A percentile compares a stretch with the other conserved stretches of the same genome.
These are phyloP conservation scores for Populus tremula DNA, from an alignment of 345 rosid species.

Conservation along the genomic window DNA sequence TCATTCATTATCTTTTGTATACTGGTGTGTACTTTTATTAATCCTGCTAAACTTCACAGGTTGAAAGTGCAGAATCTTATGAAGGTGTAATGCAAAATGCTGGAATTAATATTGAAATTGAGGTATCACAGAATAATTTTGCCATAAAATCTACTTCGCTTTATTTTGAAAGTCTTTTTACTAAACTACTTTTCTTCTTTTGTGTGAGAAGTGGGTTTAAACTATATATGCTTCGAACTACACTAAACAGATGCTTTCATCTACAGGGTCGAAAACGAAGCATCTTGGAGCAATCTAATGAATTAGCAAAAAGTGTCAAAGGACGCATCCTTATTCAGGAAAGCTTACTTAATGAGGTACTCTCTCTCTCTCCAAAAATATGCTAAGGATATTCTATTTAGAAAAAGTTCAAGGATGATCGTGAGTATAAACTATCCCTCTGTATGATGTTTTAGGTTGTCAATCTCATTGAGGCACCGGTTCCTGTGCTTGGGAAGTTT, in stretches of 20 bases:
- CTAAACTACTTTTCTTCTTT: background rate
- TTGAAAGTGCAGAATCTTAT: slow-evolving; percentile 75
- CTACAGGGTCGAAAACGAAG: slow-evolving; percentile 61
- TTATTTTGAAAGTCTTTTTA: too few relatives aligned
- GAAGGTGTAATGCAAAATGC: slow-evolving; percentile 54
- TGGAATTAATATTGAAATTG: slow-evolving; percentile 69
- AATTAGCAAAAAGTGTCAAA: slow-evolving; percentile 64
- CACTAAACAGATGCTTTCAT: slow-evolving; percentile 9
- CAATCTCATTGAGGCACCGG: slow-evolving; percentile 94
- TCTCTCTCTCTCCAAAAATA: slow-evolving; percentile 21
- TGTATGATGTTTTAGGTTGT: slow-evolving; percentile 55
- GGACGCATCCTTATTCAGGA: slow-evolving; percentile 59
- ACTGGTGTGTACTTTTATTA: background rate
- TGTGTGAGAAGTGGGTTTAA: slow-evolving; percentile 1
- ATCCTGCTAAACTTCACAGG: slow-evolving; percentile 37
- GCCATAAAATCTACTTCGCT: too few relatives aligned
- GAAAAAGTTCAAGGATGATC: background rate
- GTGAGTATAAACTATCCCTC: slow-evolving; percentile 8
- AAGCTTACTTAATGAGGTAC: slow-evolving; percentile 76
- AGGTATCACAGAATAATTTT: slow-evolving; percentile 44
- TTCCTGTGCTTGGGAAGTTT: slow-evolving; percentile 80
- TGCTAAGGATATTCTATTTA: background rate
- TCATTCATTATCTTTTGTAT: background rate
- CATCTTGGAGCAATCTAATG: slow-evolving; percentile 58
- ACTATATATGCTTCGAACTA: background rate